Base-by-base conservation (phyloP, 2,329 filamentous ascomycete genomes). In the Aureobasidium sp. region DNA sequence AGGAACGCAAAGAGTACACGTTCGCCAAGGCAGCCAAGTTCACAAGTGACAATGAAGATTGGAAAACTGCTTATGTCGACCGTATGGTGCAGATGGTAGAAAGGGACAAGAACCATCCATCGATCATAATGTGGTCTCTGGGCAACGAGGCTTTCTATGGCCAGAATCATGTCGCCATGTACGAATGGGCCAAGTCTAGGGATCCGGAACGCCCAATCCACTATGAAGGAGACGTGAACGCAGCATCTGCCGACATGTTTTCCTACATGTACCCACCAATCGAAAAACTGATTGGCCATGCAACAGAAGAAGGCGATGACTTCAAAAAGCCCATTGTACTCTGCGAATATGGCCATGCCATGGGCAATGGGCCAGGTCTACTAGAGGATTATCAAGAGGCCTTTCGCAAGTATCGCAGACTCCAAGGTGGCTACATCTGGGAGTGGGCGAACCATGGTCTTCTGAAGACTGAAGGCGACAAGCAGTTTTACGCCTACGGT, bases 121-220 rank as follows among this genome's bases (percentile, higher is more conserved):
- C 81, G n/a, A 78, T 90, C 55, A 84, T 90, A 53, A 82, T 89
- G 45, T 90, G 88, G 88, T 87, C 84, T 51, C 76, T 90, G 0
- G 88, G 87, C 0, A 90, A 90, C 67, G 87, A 90, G 69, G 82
- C 87, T 0, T 90, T 88, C 69, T 89, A 88, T 67, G 87, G 87
- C 0, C 75, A 77, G 9, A 90, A 90, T 68, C 85, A 87, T 68
- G 78, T 78, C 49, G 83, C 82, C 37, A 90, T 90, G 87, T 85
- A 86, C 66, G 74, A 85, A 3, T 86, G 82, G 69, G 79, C 81
- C 55, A 86, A 84, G 64, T 63, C 73, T 1, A 74, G 79, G n/a
- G 87, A 89, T 66, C 77, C 81, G 0, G 80, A 79, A 0, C 76
- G 87, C 6, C 78, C 82, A 0, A 77, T 89, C 0, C 87, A 89